A percentile compares a stretch with the other conserved stretches of the same genome.
These are phyloP conservation scores for Suillus bovinus DNA, from an alignment of 768 basidiomycete genomes.

Conservation along the genomic window DNA sequence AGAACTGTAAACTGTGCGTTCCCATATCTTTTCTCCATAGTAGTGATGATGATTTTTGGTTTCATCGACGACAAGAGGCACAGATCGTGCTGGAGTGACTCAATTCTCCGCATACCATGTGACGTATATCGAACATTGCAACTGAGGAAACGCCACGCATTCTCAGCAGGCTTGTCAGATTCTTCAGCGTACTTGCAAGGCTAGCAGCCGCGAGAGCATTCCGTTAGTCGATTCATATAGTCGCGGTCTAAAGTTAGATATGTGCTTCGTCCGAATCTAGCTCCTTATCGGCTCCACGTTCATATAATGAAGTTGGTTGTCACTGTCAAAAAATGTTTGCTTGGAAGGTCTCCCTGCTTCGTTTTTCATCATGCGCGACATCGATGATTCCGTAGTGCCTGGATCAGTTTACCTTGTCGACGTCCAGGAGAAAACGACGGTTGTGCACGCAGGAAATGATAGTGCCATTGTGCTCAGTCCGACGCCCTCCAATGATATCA, in stretches of 20 bases:
- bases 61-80: not conserved
- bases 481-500: conserved; percentile 24
- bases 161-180: not conserved
- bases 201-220: not conserved
- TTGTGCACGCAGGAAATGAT: conserved; percentile 16
- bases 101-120: not conserved
- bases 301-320: conserved; percentile 1
- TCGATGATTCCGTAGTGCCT: conserved; percentile 21
- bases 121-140: not conserved
- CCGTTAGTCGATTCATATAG: not conserved
- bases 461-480: conserved; percentile 24
- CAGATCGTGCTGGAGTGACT: not conserved
- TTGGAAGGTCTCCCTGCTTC: not conserved
- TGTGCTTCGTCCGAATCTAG: not conserved
- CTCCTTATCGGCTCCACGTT: not conserved
- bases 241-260: conserved; percentile 2
- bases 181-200: too few relatives aligned
- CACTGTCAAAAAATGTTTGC: not conserved
- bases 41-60: not conserved
- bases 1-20: not conserved
- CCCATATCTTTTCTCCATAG: not conserved
- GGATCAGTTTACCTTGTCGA: conserved; percentile 28
- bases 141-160: not conserved
- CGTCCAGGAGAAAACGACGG: conserved; percentile 16
- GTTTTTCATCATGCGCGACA: conserved; percentile 15